Evolutionary conservation across 1,284 basidiomycete genomes (phyloP), one percentile per base, ranked within the genome.

Genomic region (Microbotryum intermedium): DNA sequence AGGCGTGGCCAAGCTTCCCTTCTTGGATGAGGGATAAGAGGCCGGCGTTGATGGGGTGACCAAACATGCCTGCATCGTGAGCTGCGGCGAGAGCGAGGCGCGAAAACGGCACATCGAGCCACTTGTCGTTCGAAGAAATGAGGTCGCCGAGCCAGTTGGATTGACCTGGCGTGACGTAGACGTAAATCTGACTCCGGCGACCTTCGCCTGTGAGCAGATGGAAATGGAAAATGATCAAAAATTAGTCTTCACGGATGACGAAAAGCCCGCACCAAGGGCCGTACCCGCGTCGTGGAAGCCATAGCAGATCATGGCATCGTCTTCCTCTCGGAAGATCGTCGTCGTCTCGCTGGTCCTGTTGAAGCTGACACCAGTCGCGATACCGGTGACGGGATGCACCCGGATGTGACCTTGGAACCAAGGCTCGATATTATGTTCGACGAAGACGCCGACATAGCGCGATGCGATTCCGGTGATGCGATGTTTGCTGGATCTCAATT

Each of bases 51-150:
- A 62, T 39, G 3, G 51, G 28, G 34, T 39, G 55, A 8, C 51
- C 57, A 10, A 39, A 63, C 61, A 63, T 63, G 25, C 61, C 61
- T 1, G 50, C 20, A 46, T 63, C 61, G 39, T 63, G 61, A 6
- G 61, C 43, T 5, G 59, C 61, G 5, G 61, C 21, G 6, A 63
- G 54, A 25, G 58, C 61, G 21, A 63, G 58, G 18, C 42, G 46
- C n/a, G 28, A 53, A 44, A 63, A 63, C 4, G 61, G 61, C 16
- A 57, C 45, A 10, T 60, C 43, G 25, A 56, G 58, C 58, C 58
- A 63, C 8, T 45, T 48, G 28, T 26, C 48, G 23, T 63, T 30
- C 0, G 30, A n/a, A 2, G 45, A 26, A 43, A 63, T 57, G 28
- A 63, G 45, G 18, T 56, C 54, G 13, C 58, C 61, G n/a, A 63